Conservation (phyloP, 345 rosid species). For the Eucalyptus guilfoylei region DNA sequence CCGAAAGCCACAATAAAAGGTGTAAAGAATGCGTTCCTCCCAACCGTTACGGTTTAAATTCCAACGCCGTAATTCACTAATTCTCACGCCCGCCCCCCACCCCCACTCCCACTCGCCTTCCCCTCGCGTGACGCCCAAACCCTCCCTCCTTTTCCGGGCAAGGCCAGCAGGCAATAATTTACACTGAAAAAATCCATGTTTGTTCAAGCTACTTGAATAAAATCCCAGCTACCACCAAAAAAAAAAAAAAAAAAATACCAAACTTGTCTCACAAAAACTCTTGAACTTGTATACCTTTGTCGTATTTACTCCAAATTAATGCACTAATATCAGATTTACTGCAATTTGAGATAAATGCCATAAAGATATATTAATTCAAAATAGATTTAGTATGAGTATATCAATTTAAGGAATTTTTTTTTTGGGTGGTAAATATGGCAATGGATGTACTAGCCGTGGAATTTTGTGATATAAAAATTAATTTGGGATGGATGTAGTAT, state of each 20-base stretch:
- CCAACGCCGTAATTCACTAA: not conserved
- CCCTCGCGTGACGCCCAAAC: not conserved
- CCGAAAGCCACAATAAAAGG: not conserved
- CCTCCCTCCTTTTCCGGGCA: not conserved
- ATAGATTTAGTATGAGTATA: not conserved
- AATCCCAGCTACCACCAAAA: no score
- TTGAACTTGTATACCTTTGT: no score
- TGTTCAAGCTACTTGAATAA: not conserved
- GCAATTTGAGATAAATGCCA: not conserved
- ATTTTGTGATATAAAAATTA: no score
- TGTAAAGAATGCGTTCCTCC: not conserved
- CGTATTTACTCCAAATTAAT: no score
- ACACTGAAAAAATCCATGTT: not conserved
- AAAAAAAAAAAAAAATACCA: no score
- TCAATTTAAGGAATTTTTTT: no score
- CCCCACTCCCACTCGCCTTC: not conserved
- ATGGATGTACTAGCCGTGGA: fast-evolving
- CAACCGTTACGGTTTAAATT: not conserved
- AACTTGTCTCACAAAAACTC: no score
- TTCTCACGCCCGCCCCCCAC: not conserved
- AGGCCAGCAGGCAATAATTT: not conserved
- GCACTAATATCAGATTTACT: no score
- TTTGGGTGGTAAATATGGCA: fast-evolving
- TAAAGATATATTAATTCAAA: not conserved
- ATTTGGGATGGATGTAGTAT: no score